Base-by-base conservation (phyloP, 2,329 filamentous ascomycete genomes). In the Xylariaceae sp. region DNA sequence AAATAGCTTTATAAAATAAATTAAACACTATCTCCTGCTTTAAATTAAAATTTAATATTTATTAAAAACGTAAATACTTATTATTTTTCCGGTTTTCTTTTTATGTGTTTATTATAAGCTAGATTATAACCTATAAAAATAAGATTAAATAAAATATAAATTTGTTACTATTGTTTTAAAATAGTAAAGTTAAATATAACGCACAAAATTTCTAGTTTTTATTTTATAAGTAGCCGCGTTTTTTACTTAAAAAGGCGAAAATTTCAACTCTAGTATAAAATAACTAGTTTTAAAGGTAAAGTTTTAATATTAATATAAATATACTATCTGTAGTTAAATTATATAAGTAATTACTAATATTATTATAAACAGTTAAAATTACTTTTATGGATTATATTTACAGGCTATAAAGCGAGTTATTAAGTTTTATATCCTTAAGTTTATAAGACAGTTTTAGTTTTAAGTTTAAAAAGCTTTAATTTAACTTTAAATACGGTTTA, bases 321-420 rank as follows among this genome's bases (percentile, higher is more conserved):
- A 41, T n/a, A 9, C 14, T 26, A 26, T 41, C 12, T 41, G 3
- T 41, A 41, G 21, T 41, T 24, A 24, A 41, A 41, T 41, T 41
- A 41, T 41, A 26, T 41, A 41, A 24, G 14, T 26, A 41, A 41
- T 17, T 41, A 41, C 12, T 41, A 41, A 41, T 26, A 26, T 41
- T 12, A n/a, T n/a, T n/a, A n/a, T n/a, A n/a, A 41, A 41, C 14
- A 24, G 19, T 41, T 41, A 9, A 14, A 12, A 14, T 41, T 41
- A n/a, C 14, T 41, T 41, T 26, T 26, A n/a, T 41, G 24, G 14
- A 41, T 41, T 41, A 41, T 41, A 26, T 41, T 41, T 41, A 41
- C 24, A 24, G 24, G 21, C 9, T 9, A 9, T 41, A 41, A 41
- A 7, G n/a, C 6, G 24, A 19, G 14, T 14, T 26, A 26, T 19